Conservation (phyloP, 179 eudicot genomes). For the Patellifolia procumbens region DNA sequence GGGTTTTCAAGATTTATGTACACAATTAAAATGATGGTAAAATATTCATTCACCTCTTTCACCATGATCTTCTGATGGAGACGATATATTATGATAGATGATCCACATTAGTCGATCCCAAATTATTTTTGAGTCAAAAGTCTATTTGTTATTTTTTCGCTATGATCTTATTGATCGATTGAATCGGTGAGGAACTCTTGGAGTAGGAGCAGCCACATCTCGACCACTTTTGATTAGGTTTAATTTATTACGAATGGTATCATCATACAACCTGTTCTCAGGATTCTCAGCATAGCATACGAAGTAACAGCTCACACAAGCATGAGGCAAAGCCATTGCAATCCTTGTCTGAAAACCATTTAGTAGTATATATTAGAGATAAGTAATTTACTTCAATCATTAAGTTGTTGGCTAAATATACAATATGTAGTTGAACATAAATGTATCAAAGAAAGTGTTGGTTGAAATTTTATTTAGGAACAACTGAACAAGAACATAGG, state of each 20-base stretch:
- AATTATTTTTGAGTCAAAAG: too few species aligned
- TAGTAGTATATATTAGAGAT: neutral
- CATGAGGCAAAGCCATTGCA: constrained; percentile 95
- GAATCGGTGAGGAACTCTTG: constrained; percentile 66
- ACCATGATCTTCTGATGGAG: neutral
- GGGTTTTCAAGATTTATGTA: constrained; percentile 16
- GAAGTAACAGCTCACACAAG: constrained; percentile 94
- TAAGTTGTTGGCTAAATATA: neutral
- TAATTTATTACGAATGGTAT: constrained; percentile 59
- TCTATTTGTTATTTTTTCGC: too few species aligned
- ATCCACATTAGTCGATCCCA: too few species aligned
- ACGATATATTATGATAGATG: too few species aligned
- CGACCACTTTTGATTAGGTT: constrained; percentile 49
- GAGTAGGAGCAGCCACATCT: constrained; percentile 63
- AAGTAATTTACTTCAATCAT: neutral
- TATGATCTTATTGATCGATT: constrained; percentile 16
- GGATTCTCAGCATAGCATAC: constrained; percentile 97
- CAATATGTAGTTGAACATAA: too few species aligned
- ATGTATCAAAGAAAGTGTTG: too few species aligned
- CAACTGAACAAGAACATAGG: too few species aligned
- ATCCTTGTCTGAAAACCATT: constrained; percentile 79
- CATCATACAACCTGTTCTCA: constrained; percentile 64
- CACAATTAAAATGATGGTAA: neutral
- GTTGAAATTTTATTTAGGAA: too few species aligned
- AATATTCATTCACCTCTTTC: neutral